Conservation (phyloP, 164 flowering plant genomes). For the Stephania cephalantha region DNA sequence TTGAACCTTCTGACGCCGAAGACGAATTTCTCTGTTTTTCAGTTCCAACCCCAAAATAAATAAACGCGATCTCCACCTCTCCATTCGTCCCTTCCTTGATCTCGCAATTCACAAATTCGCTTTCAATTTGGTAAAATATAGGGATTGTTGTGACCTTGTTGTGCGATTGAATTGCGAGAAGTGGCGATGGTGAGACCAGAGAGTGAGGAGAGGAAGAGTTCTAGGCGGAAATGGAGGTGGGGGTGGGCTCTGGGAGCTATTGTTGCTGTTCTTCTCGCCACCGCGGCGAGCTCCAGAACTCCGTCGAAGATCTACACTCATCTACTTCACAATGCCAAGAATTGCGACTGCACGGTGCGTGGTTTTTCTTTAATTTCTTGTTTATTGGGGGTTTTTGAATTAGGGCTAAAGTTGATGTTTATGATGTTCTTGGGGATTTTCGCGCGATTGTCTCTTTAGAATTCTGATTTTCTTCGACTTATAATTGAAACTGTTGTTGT, state of each 20-base stretch:
- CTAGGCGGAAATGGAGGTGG: slow-evolving; percentile 6
- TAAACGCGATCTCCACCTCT: not conserved
- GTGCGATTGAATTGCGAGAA: not conserved
- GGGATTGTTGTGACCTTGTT: not conserved
- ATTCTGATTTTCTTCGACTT: not conserved
- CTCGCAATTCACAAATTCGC: not conserved
- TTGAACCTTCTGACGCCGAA: not conserved
- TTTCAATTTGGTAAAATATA: too few relatives aligned
- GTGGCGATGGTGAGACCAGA: not conserved
- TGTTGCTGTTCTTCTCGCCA: slow-evolving; percentile 15
- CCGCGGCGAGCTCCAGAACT: slow-evolving; percentile 13
- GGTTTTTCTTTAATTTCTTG: not conserved
- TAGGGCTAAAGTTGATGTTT: not conserved
- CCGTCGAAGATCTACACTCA: slow-evolving; percentile 18
- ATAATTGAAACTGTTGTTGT: not conserved
- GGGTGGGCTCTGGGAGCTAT: slow-evolving; percentile 18
- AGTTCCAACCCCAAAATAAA: not conserved
- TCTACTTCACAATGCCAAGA: slow-evolving; percentile 4
- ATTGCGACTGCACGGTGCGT: slow-evolving; percentile 19
- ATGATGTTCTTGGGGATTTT: not conserved
- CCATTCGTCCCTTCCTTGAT: not conserved
- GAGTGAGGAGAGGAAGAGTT: not conserved
- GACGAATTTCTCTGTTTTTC: not conserved
- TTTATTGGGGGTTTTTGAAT: not conserved
- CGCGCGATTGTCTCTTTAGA: not conserved